These are phyloP conservation scores for Lactarius indigo DNA, from an alignment of 768 basidiomycete species.

Conservation along the genomic window DNA sequence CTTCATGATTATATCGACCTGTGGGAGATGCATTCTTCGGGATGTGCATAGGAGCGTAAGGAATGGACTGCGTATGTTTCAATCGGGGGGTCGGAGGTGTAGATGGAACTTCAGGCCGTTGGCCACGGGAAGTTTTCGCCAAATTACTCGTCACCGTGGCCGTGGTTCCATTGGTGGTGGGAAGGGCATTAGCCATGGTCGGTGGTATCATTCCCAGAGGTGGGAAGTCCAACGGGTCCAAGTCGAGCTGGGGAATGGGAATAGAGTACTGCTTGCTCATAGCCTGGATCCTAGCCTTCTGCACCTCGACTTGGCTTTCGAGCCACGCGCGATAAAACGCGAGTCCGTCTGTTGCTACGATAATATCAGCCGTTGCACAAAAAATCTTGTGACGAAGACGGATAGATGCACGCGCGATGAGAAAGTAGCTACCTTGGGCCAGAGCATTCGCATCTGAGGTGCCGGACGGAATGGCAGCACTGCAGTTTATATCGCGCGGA, in stretches of 20 bases:
- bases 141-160: background rate
- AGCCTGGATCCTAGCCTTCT: slow-evolving; percentile 8
- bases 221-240: background rate
- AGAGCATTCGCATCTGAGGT: background rate
- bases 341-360: background rate
- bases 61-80: background rate
- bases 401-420: background rate
- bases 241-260: slow-evolving; percentile 14
- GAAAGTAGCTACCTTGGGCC: slow-evolving; percentile 7
- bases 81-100: background rate
- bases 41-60: background rate
- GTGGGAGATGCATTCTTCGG: background rate
- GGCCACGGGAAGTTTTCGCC: background rate
- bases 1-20: background rate
- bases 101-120: background rate
- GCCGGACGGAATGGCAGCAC: background rate
- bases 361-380: background rate
- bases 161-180: background rate
- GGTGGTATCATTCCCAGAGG: background rate
- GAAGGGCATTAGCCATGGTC: background rate
- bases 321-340: slow-evolving; percentile 7
- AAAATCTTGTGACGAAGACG: background rate
- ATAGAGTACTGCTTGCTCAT: slow-evolving; percentile 15
- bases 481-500: background rate
- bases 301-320: background rate